Base-by-base conservation (phyloP, 148 eudicot genomes). In the Amaranthus hypochondriacus region DNA sequence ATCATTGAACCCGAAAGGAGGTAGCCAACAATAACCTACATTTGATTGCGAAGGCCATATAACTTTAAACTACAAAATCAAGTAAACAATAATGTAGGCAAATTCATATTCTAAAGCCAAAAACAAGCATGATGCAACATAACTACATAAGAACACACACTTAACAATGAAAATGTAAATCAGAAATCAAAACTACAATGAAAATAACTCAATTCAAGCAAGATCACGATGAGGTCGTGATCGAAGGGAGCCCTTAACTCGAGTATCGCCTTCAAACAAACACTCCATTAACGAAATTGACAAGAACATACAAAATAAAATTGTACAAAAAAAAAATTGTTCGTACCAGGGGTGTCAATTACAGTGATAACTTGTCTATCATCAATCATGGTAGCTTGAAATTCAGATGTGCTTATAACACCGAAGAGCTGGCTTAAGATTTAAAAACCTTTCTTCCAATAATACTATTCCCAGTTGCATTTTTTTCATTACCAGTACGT, bases 1-100 rank as follows among this genome's bases (percentile, higher is more conserved):
- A 96, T 74, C 75, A 96, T 72, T 70, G 99, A 96, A 54, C 99
- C 99, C 5, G 99, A 97, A 65, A 96, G 94, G 79, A 96, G 94
- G 77, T 96, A 96, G 62, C 99, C 99, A 75, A 92, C 97, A 83
- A 96, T 92, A 39, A 92, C 97, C 99, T 96, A 73, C 76, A 75
- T 68, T 72, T 70, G 71, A 47, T 72, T 70, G 4, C 4, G 62
- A 51, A n/a, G 60, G 72, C 62, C n/a, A 69, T 39, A 47, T 48
- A 21, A 14, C 10, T 61, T 67, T 43, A n/a, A 15, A 6, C 28
- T 57, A 62, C 8, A 68, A n/a, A 73, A 8, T n/a, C 49, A 63
- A 28, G 39, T 28, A 28, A 28, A 28, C 39, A 28, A 28, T 59
- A 52, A 9, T 5, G 7, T 5, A 12, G 62, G 8, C 11, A 68